Conservation (phyloP, 2,329 filamentous ascomycete species). For the Macrophomina pseudophaseolina region DNA sequence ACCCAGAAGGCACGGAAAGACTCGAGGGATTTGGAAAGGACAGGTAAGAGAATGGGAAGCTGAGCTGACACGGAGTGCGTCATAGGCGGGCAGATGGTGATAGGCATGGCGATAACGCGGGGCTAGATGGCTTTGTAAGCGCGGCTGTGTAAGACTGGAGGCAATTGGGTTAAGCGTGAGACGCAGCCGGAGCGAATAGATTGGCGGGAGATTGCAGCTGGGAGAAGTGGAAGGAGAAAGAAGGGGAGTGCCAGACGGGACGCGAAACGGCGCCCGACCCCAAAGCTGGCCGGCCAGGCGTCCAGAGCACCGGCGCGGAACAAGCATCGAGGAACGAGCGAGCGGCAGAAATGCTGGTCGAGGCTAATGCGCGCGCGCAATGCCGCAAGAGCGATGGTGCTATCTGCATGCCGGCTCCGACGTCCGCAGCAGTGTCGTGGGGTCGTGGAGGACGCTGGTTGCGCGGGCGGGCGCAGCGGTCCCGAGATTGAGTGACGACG, state of each 20-base stretch:
- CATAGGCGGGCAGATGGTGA: not conserved
- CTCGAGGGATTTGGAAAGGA: not conserved
- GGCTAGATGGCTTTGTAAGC: slow-evolving; percentile 1
- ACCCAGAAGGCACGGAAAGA: not conserved
- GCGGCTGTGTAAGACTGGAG: not conserved
- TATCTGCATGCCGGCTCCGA: slow-evolving; percentile 8
- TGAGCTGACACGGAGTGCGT: not conserved
- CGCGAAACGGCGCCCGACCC: slow-evolving; percentile 1
- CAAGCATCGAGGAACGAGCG: not conserved
- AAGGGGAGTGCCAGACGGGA: not conserved
- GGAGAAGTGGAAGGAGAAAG: not conserved
- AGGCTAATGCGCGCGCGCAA: not conserved
- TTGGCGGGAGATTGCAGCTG: not conserved
- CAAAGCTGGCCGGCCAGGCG: too few species aligned
- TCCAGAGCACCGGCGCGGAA: not conserved
- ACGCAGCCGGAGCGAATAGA: not conserved
- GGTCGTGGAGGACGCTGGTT: slow-evolving; percentile 16
- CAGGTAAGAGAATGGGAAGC: not conserved
- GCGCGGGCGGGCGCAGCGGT: not conserved
- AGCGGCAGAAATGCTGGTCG: not conserved
- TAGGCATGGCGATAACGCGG: not conserved
- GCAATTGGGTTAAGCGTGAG: not conserved
- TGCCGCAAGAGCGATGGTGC: not conserved
- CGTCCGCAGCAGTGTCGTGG: not conserved
- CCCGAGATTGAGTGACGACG: not conserved